A percentile compares a stretch with the other conserved stretches of the same genome.
phyloP scores from a whole-genome alignment of 2,329 filamentous ascomycete species.

The Penicillium expansum region DNA sequence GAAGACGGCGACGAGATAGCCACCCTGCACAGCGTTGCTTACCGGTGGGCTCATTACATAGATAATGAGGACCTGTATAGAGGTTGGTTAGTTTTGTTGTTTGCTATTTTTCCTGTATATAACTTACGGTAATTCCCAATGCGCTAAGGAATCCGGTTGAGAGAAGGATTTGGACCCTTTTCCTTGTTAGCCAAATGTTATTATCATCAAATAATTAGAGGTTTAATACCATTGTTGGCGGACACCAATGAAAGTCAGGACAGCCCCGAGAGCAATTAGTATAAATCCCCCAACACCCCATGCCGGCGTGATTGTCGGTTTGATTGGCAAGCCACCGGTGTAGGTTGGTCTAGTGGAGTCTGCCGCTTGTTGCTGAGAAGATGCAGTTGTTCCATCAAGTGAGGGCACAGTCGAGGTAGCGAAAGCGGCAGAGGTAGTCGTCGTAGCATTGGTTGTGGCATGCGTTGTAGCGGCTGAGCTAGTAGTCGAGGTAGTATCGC shows the following conservation, averaged over 20 bases:
- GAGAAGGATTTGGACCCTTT: conserved; percentile 69
- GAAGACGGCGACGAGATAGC: conserved; percentile 75
- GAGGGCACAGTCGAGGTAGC: conserved; percentile 27
- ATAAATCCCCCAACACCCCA: conserved; percentile 76
- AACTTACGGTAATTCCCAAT: conserved; percentile 64
- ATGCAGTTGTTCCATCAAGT: conserved; percentile 20
- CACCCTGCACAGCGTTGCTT: conserved; percentile 73
- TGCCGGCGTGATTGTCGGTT: conserved; percentile 74
- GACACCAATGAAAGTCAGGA: conserved; percentile 74
- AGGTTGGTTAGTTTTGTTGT: not conserved
- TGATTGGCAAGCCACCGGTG: conserved; percentile 60
- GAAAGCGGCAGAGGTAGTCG: conserved; percentile 9
- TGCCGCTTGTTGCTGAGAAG: conserved; percentile 1
- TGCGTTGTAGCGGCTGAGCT: not conserved
- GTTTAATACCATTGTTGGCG: conserved; percentile 63
- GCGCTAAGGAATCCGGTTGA: conserved; percentile 72
- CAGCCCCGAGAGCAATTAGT: conserved; percentile 68
- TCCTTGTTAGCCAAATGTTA: conserved; percentile 15
- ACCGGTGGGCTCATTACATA: conserved; percentile 85
- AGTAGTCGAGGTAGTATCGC: conserved; percentile 10
- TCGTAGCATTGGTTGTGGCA: conserved; percentile 12
- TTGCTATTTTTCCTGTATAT: not conserved
- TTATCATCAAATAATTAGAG: not conserved
- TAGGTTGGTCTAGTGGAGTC: conserved; percentile 23
- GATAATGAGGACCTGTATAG: conserved; percentile 65